Base-by-base conservation (phyloP, 2,329 filamentous ascomycete genomes). In the Claviceps arundinis region DNA sequence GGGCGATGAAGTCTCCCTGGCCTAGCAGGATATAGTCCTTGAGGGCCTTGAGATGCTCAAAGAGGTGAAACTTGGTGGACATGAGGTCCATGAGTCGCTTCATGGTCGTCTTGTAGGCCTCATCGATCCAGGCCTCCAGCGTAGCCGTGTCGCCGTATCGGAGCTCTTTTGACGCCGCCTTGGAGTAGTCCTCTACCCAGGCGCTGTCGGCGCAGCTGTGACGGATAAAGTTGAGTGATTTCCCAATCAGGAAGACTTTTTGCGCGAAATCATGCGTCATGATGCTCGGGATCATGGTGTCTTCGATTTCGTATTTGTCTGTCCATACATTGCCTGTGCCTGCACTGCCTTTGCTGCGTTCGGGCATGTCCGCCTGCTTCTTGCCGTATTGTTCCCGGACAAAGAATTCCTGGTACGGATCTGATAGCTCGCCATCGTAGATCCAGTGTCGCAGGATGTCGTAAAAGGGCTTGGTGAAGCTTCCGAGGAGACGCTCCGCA, bases 51-150 rank as follows among this genome's bases (percentile, higher is more conserved):
- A 98, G 75, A 65, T 98, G 94, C 52, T 94, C 86, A 62, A 96
- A 95, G 0, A 98, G 75, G 58, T 91, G 88, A 70, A 98, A 98
- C 62, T 96, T 97, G 59, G 84, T 84, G 50, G 85, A 87, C 91
- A 98, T 96, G 51, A 98, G 78, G 63, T 90, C 78, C 61, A 95
- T 94, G 30, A 97, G 76, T 14, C 91, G 85, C 52, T 89, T 89
- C 91, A 98, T 98, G 5, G 94, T 97, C 0, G 89, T 93, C 68
- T 95, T 95, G 72, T 98, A 95, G 2, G 94, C 93, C 60, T 96
- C 88, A 60, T 96, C 93, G 60, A 98, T 98, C 68, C 89, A 96
- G 1, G 82, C 81, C 65, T 95, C 90, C 0, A 98, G 77, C 1
- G 85, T 94, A 0, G 88, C 88, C 7, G 90, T 96, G 67, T 97